Evolutionary conservation across 1,284 basidiomycete genomes (phyloP).

Genomic region (Blastosporella zonata): DNA sequence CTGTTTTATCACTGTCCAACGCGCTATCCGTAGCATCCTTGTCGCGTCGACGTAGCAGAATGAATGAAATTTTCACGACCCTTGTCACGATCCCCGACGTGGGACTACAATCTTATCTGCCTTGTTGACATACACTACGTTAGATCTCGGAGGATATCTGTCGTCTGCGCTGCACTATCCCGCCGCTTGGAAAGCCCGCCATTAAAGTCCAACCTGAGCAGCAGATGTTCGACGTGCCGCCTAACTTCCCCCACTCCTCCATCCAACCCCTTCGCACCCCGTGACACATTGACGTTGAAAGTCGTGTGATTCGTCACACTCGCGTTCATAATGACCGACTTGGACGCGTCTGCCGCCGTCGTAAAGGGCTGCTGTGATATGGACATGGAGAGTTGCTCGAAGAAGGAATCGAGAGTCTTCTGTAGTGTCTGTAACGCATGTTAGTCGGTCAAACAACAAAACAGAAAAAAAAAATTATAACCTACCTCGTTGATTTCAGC

Average conservation of each 20-base stretch:
- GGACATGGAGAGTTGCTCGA: constrained; percentile 72
- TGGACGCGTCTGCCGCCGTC: constrained; percentile 58
- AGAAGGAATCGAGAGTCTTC: constrained; percentile 65
- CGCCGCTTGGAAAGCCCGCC: constrained; percentile 65
- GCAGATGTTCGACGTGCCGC: constrained; percentile 77
- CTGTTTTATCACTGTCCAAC: constrained; percentile 12
- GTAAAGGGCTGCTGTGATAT: constrained; percentile 68
- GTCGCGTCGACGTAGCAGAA: constrained; percentile 5
- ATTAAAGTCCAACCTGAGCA: constrained; percentile 85
- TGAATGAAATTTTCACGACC: constrained; percentile 6
- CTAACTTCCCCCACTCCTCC: constrained; percentile 60
- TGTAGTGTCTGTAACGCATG: constrained; percentile 49
- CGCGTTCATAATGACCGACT: constrained; percentile 60
- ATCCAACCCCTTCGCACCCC: constrained; percentile 43
- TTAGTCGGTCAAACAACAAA: constrained; percentile 2
- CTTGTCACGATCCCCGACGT: constrained; percentile 8
- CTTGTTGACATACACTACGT: constrained; percentile 11
- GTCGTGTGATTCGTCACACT: constrained; percentile 59
- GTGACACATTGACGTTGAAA: constrained; percentile 46
- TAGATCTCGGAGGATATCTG: constrained; percentile 46
- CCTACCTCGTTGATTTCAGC: constrained; percentile 73
- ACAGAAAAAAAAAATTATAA: constrained; percentile 14
- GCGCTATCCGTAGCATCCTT: constrained; percentile 10
- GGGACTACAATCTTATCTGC: constrained; percentile 15
- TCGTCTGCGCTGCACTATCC: constrained; percentile 24